Conservation (phyloP, 345 rosid genomes). For the Citrus hindsii region DNA sequence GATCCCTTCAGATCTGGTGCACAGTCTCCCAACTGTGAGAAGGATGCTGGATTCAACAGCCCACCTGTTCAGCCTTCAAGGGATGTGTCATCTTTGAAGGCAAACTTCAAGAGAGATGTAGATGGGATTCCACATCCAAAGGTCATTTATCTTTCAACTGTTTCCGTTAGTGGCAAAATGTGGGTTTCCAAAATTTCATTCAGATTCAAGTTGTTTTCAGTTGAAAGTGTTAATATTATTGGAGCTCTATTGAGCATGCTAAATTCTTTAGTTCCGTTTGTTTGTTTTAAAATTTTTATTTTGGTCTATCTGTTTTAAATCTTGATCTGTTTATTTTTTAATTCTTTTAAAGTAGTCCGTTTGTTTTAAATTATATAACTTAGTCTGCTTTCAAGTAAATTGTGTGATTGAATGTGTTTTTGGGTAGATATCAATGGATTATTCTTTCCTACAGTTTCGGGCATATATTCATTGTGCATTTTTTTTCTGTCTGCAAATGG, state of each 20-base stretch:
- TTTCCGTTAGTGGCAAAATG: background rate
- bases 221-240: background rate
- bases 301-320: too few species aligned
- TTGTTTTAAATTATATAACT: background rate
- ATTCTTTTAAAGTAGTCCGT: too few species aligned
- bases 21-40: constrained; percentile 72
- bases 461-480: background rate
- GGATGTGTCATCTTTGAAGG: constrained; percentile 42
- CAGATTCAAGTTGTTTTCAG: background rate
- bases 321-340: too few species aligned
- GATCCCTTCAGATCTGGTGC: constrained; percentile 60
- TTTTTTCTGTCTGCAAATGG: background rate
- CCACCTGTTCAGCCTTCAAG: constrained; percentile 52
- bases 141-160: constrained; percentile 36
- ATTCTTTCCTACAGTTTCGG: background rate
- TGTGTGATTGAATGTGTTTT: background rate
- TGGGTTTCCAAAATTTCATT: background rate
- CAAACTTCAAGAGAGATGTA: constrained; percentile 32
- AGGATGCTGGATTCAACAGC: constrained; percentile 54
- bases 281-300: background rate
- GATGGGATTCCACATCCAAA: constrained; percentile 48
- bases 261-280: background rate
- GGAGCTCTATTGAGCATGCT: background rate
- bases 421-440: background rate
- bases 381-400: background rate